Conservation (phyloP, 768 basidiomycete species). For the Tephrocybe rancida region DNA sequence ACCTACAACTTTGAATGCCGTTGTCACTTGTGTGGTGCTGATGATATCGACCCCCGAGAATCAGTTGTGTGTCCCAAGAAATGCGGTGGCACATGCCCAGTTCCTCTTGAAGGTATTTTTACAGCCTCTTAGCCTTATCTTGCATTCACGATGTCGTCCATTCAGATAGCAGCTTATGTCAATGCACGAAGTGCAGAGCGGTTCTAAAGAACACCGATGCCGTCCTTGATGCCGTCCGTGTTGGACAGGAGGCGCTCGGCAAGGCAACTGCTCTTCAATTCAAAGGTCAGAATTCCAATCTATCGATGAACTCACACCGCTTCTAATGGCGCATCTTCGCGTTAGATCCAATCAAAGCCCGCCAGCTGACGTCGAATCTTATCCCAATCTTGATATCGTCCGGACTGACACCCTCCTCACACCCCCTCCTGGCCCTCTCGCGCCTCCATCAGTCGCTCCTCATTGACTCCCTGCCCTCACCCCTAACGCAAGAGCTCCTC, state of each 20-base stretch:
- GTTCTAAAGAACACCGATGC: constrained; percentile 49
- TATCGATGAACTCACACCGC: neutral
- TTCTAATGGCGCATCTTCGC: constrained; percentile 2
- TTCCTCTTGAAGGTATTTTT: constrained; percentile 59
- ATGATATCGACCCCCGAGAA: constrained; percentile 62
- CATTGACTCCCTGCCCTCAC: constrained; percentile 47
- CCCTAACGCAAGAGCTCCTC: constrained; percentile 50
- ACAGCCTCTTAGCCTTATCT: neutral
- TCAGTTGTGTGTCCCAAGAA: constrained; percentile 67
- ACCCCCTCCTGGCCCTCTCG: constrained; percentile 76
- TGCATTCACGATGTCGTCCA: neutral
- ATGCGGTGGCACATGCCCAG: constrained; percentile 65
- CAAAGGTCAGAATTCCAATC: constrained; percentile 44
- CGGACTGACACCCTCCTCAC: constrained; percentile 62
- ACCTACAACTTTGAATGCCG: constrained; percentile 80
- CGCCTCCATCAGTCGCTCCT: constrained; percentile 75
- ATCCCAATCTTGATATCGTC: constrained; percentile 64
- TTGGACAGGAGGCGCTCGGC: constrained; percentile 75
- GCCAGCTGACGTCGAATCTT: constrained; percentile 63
- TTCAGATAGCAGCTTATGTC: constrained; percentile 50
- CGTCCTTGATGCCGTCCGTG: constrained; percentile 61
- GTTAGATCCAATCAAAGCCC: constrained; percentile 60
- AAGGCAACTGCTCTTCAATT: constrained; percentile 69
- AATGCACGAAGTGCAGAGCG: constrained; percentile 59
- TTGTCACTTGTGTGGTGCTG: constrained; percentile 58